Conservation (phyloP, 257 asterid species). For the Lycium barbarum region DNA sequence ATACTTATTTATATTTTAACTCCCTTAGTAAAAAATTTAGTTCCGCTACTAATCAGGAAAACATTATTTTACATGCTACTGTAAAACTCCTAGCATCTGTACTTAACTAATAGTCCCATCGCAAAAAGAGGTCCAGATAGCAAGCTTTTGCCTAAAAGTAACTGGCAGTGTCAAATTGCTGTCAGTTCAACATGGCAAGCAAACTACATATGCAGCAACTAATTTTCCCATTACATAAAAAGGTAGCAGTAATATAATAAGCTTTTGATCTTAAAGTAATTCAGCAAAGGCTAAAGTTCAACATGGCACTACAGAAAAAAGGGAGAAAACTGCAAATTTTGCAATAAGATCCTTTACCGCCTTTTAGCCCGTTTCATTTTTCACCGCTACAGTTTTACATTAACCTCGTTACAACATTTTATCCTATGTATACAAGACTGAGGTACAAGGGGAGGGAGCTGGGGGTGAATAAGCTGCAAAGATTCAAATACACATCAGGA, state of each 20-base stretch:
- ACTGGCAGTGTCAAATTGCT: background rate
- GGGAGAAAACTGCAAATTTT: background rate
- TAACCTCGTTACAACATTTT: conserved; percentile 34
- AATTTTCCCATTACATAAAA: background rate
- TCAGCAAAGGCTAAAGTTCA: background rate
- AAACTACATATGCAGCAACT: background rate
- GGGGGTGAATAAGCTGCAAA: conserved; percentile 25
- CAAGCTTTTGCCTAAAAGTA: background rate
- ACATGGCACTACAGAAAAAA: background rate
- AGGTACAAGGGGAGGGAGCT: conserved; percentile 29
- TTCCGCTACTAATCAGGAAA: no score
- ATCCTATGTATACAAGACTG: conserved; percentile 48
- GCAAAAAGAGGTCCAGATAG: background rate
- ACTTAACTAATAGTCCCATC: background rate
- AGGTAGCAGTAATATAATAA: background rate
- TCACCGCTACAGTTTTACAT: conserved; percentile 32
- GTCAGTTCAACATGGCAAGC: background rate
- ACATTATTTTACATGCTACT: background rate
- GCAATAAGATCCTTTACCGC: conserved; percentile 33
- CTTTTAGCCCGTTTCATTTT: conserved; percentile 26
- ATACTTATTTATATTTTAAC: background rate
- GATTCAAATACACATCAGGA: conserved; percentile 30
- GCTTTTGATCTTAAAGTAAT: background rate
- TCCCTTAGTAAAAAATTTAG: no score
- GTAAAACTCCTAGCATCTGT: background rate